phyloP scores from a whole-genome alignment of 2,329 filamentous ascomycete species.

The Fusarium tanahbumbuense region DNA sequence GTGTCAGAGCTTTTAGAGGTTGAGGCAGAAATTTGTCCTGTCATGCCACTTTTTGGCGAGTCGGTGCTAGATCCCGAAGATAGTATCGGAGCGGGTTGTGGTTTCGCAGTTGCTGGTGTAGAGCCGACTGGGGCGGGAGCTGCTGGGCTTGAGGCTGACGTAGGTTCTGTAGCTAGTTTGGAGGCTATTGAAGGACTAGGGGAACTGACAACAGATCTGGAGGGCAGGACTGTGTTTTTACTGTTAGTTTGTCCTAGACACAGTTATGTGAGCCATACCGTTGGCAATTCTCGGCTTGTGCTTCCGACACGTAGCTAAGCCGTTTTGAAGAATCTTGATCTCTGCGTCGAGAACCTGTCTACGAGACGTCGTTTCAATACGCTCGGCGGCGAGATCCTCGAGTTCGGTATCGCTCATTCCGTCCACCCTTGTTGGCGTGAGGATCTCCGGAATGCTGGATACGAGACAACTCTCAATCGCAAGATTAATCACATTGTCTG shows the following conservation, averaged over 20 bases:
- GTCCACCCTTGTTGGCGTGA: constrained; percentile 53
- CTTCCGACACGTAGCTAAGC: not conserved
- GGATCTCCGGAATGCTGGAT: constrained; percentile 53
- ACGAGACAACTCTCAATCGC: constrained; percentile 63
- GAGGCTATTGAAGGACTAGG: not conserved
- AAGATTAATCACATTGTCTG: constrained; percentile 61
- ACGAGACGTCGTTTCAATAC: not conserved
- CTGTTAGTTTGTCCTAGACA: not conserved
- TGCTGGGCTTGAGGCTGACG: not conserved
- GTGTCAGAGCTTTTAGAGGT: not conserved
- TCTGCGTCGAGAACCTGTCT: not conserved
- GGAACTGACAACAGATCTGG: accelerated
- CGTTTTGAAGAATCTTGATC: not conserved
- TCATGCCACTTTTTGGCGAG: not conserved
- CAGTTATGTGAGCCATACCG: not conserved
- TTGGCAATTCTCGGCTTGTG: not conserved
- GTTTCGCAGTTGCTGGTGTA: not conserved
- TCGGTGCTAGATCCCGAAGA: not conserved
- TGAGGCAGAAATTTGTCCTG: not conserved
- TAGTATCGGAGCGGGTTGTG: not conserved
- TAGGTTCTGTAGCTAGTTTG: not conserved
- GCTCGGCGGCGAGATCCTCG: not conserved
- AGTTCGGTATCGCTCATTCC: not conserved
- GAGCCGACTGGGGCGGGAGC: no score
- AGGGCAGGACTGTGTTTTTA: not conserved